Conservation (phyloP, 805 yeast genomes). For the Barnettozyma siamensis region DNA sequence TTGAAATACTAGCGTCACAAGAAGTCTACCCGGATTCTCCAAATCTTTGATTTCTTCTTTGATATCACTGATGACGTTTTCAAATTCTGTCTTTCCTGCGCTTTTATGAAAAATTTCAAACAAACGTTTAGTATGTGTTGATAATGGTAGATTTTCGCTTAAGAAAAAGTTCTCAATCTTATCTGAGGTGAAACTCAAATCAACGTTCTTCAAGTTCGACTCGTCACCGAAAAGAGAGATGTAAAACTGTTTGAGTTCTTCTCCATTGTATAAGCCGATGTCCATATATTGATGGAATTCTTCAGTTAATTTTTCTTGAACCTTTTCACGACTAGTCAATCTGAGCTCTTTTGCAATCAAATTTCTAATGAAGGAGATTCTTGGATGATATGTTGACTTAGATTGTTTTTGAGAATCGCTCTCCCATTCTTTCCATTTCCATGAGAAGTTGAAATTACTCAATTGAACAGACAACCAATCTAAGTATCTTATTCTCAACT, state of each 20-base stretch:
- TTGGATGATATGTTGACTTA: conserved; percentile 58
- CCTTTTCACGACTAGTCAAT: conserved; percentile 67
- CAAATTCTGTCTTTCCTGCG: conserved; percentile 26
- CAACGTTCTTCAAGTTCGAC: conserved; percentile 17
- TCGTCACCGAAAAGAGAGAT: conserved; percentile 28
- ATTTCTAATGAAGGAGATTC: conserved; percentile 65
- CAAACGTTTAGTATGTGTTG: conserved; percentile 31
- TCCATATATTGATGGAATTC: conserved; percentile 48
- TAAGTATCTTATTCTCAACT: conserved; percentile 61
- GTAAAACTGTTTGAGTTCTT: conserved; percentile 34
- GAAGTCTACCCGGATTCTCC: conserved; percentile 35
- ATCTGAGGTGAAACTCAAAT: conserved; percentile 11
- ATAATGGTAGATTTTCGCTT: conserved; percentile 32
- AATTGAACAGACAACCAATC: conserved; percentile 94
- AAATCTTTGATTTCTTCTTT: conserved; percentile 27
- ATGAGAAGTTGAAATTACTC: conserved; percentile 88
- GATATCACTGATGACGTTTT: conserved; percentile 26
- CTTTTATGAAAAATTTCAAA: conserved; percentile 33
- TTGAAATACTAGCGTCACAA: conserved; percentile 61
- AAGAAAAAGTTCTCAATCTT: conserved; percentile 34
- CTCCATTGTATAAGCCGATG: conserved; percentile 31
- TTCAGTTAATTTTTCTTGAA: conserved; percentile 64
- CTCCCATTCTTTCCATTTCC: conserved; percentile 98
- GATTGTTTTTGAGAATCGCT: conserved; percentile 44
- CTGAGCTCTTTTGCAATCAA: conserved; percentile 80